These are phyloP conservation scores for Lasiodiplodia gonubiensis DNA, from an alignment of 2,329 filamentous ascomycete species.

Conservation along the genomic window DNA sequence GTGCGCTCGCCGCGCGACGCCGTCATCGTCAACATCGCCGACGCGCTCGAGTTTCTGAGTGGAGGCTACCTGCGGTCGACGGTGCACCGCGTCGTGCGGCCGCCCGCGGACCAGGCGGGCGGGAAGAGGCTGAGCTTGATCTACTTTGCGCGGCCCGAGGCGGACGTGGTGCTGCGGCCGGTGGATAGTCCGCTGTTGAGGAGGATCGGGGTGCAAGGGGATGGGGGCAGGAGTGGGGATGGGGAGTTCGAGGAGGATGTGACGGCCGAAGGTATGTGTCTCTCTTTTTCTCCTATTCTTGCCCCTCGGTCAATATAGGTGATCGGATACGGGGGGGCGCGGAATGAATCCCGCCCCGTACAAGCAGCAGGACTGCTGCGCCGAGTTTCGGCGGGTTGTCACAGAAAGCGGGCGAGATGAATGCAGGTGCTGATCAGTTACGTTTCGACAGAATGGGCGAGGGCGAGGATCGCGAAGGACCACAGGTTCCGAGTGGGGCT, in stretches of 20 bases:
- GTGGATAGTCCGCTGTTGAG: conserved; percentile 39
- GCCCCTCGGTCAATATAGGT: rapidly evolving
- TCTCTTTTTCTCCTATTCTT: background rate
- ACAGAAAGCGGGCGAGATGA: no score
- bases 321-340: background rate
- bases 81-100: conserved; percentile 41
- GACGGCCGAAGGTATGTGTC: background rate
- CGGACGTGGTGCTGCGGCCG: conserved; percentile 46
- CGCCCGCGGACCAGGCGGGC: conserved; percentile 45
- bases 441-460: conserved; percentile 6
- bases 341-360: background rate
- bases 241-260: conserved; percentile 1
- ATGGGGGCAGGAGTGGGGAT: background rate
- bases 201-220: conserved; percentile 33
- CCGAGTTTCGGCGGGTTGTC: background rate
- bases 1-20: conserved; percentile 54
- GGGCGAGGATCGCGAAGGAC: conserved; percentile 9
- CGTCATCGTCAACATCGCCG: conserved; percentile 58
- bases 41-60: conserved; percentile 46
- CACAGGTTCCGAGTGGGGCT: conserved; percentile 15
- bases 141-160: conserved; percentile 49
- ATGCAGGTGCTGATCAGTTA: background rate
- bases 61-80: conserved; percentile 42
- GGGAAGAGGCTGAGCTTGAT: conserved; percentile 47
- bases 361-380: background rate